Evolutionary conservation across 352 stramenopile species (phyloP), one percentile per base, ranked within the genome.

Genomic region (Globisporangium parvum): DNA sequence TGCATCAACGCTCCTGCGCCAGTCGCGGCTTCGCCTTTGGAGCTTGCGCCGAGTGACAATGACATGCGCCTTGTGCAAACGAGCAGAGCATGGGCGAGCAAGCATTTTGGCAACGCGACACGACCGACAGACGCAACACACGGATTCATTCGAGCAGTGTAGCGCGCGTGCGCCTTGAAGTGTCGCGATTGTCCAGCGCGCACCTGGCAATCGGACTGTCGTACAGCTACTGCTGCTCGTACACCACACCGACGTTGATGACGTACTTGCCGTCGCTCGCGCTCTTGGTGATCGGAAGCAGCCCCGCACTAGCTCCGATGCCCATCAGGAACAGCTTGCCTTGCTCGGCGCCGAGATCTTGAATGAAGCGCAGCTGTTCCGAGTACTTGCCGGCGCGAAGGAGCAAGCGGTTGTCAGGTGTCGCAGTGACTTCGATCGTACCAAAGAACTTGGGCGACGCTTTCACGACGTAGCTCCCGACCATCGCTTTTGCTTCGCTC

Each of bases 391-490:
- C 48, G 28, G 20, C 18, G 21, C 42, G 48, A 20, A 52, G 3
- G 11, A 42, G 48, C 21, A 62, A 23, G 21, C n/a, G 20, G 11
- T 42, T 46, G 10, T 39, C 26, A 2, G 47, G 1, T 0, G 40
- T 47, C 41, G 18, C 51, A 18, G 41, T 58, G 21, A 89, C 62
- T 31, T 58, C 44, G 42, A 80, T 44, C 6, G 57, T 63, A 5
- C 60, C 62, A 47, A 72, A 88, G 51, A 68, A 88, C 10, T 49
- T 66, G 2, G 58, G 39, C 2, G 73, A 86, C 0, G 49, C 63
- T 17, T 67, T 57, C 17, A 76, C 59, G 23, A 57, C 37, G 53
- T 87, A 91, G 28, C 55, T 62, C 0, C 80, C 80, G 1, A 81
- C 55, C 20, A 87, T 65, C n/a, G 60, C 59, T 6, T 69, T 50